These are phyloP conservation scores for Hanseniaspora clermontiae DNA, from an alignment of 805 yeast species.

Conservation along the genomic window DNA sequence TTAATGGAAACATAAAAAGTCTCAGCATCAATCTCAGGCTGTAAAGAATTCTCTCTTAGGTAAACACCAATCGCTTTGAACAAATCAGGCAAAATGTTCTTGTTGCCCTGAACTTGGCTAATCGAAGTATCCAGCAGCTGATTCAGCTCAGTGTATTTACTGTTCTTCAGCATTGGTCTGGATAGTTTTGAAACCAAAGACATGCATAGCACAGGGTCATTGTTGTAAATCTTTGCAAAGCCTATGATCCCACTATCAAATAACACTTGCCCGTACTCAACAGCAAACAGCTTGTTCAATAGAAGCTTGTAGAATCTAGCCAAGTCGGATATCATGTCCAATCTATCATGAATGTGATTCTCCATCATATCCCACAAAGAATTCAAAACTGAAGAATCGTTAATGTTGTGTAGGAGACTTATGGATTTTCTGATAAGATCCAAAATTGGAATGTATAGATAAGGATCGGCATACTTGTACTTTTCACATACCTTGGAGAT, in stretches of 20 bases:
- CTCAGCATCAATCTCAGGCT: not conserved
- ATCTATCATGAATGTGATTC: slow-evolving; percentile 4
- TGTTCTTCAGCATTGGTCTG: not conserved
- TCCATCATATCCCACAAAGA: slow-evolving; percentile 17
- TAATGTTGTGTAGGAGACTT: slow-evolving; percentile 17
- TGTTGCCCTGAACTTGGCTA: not conserved
- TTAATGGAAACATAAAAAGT: not conserved
- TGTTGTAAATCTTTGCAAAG: slow-evolving; percentile 12
- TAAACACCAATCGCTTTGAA: slow-evolving; percentile 11
- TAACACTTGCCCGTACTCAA: slow-evolving; percentile 19
- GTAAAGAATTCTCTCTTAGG: not conserved
- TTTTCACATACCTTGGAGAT: slow-evolving; percentile 14
- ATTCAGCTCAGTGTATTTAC: not conserved
- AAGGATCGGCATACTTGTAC: slow-evolving; percentile 20
- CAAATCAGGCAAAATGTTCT: not conserved
- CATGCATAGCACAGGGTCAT: slow-evolving; percentile 21
- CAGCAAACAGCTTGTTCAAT: slow-evolving; percentile 21
- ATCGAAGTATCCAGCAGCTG: not conserved
- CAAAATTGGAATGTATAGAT: slow-evolving; percentile 26
- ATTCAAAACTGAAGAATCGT: slow-evolving; percentile 15
- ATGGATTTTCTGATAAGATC: slow-evolving; percentile 23
- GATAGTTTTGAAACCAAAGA: slow-evolving; percentile 22
- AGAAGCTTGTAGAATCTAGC: slow-evolving; percentile 19
- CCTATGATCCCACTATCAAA: slow-evolving; percentile 16
- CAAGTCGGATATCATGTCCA: slow-evolving; percentile 14